Evolutionary conservation across 495 filamentous ascomycete species (phyloP), one percentile per base, ranked within the genome.

Genomic region (Lasiosphaeriaceae sp.): DNA sequence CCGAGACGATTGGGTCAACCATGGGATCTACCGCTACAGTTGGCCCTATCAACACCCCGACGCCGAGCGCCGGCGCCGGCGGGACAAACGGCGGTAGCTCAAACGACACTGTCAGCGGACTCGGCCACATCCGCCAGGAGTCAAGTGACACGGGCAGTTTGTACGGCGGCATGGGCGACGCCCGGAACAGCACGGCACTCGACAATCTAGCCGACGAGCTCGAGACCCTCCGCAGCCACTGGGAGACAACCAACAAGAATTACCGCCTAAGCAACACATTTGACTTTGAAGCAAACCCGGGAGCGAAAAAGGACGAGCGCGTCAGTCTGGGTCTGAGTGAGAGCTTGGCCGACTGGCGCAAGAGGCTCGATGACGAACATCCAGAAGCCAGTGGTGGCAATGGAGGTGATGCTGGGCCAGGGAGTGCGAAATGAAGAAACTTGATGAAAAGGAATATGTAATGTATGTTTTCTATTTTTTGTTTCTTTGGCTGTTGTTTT

Each of bases 181-280:
- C 81, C 50, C 83, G 92, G 54, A 90, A 90, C 60, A 91, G 87
- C 26, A 82, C 90, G 64, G 94, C 94, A 17, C 79, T 99, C 9
- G 94, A 97, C 67, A 91, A 86, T 44, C 81, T 99, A 3, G 93
- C 95, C 20, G 87, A 83, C 51, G 94, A 99, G 71, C 83, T 99
- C 4, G 94, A 98, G 55, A 82, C 87, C 17, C 79, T 97, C 39
- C 86, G 93, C 31, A 86, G 76, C 31, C 94, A 96, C 57, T 97
- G 95, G 93, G 92, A 97, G 71, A 87, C 87, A 46, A 96, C 91
- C 41, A 96, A 92, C 73, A 92, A 92, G 71, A 93, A 88, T 60
- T 96, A 97, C 67, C 86, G 93, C 16, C 76, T 96, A 45, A 93
- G 89, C 69, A 92, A 85, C 61, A 77, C 83, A 14, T 93, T 96